Base-by-base conservation (phyloP, 139 green algal species). In the Asterochloris erici region DNA sequence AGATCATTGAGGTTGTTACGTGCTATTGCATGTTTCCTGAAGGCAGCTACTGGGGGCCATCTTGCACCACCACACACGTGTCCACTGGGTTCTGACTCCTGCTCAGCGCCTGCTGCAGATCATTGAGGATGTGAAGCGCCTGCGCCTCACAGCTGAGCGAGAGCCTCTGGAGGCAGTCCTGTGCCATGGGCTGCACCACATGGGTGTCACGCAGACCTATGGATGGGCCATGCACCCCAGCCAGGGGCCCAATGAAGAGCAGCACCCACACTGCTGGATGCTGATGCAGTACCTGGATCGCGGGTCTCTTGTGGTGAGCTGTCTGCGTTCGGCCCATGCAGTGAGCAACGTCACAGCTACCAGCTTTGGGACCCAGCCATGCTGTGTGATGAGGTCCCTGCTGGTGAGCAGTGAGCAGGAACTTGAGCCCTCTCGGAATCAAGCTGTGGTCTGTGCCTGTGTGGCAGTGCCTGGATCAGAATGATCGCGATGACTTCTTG, bases 231-330 rank as follows among this genome's bases (percentile, higher is more conserved):
- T 82, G 24, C 74, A 76, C 4, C 64, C 68, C 29, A 63, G 75
- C 28, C 21, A 78, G 27, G 27, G 29, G 60, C 64, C 16, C 47
- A 54, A 54, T 54, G 38, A 62, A n/a, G 76, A 80, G 28, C 76
- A 80, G 23, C 6, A 10, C 38, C 38, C 6, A 6, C 76, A 69
- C 60, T 80, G 76, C 76, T 86, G 82, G 82, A 76, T 86, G 77
- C 19, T 86, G 26, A 60, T 86, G 78, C 77, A 88, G 78, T 84
- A 82, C 78, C 82, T 71, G 60, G 78, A 88, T 66, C 69, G 27
- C 12, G 85, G 85, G 26, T 81, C 77, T 0, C 71, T 88, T 47
- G 24, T 62, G 17, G 79, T 83, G 10, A 83, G 79, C 17, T 11
- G 16, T 23, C 15, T 81, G 74, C 16, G 27, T 12, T 68, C 6